These are phyloP conservation scores for Phytophthora litchii DNA, from an alignment of 352 stramenopile genomes.

Conservation along the genomic window DNA sequence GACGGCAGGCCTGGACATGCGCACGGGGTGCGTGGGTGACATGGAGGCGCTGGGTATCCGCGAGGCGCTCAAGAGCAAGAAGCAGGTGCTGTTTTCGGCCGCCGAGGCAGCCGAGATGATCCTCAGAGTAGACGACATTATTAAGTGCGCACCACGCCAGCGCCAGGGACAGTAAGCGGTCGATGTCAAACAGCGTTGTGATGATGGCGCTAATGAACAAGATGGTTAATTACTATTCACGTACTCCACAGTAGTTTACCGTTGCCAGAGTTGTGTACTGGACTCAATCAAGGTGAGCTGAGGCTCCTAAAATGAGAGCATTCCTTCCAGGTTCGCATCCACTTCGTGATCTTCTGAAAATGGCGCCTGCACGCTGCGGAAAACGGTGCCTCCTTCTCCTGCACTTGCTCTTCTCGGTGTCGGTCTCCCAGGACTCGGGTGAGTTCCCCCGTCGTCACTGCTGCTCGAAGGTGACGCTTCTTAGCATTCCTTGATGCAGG, in stretches of 20 bases:
- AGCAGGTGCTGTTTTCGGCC: constrained; percentile 97
- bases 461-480: neutral
- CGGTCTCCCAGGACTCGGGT: constrained; percentile 11
- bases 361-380: neutral
- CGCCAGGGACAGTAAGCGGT: constrained; percentile 56
- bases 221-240: constrained; percentile 29
- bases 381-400: constrained; percentile 1
- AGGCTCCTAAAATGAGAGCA: constrained; percentile 7
- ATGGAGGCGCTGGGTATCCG: constrained; percentile 98
- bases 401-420: neutral
- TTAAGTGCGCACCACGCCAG: constrained; percentile 93
- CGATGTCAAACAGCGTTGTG: constrained; percentile 18
- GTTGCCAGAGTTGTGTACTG: no score
- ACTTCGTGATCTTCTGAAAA: constrained; percentile 12
- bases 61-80: constrained; percentile 96
- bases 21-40: constrained; percentile 94
- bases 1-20: constrained; percentile 97
- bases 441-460: neutral
- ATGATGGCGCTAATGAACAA: constrained; percentile 31
- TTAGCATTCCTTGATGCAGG: neutral
- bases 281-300: neutral
- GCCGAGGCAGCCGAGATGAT: constrained; percentile 99
- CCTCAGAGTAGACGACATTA: constrained; percentile 99
- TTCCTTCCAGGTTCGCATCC: constrained; percentile 2
- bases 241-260: neutral